A percentile compares a stretch with the other conserved stretches of the same genome.
These are phyloP conservation scores for Kwoniella botswanensis DNA, from an alignment of 768 basidiomycete genomes.

Conservation along the genomic window DNA sequence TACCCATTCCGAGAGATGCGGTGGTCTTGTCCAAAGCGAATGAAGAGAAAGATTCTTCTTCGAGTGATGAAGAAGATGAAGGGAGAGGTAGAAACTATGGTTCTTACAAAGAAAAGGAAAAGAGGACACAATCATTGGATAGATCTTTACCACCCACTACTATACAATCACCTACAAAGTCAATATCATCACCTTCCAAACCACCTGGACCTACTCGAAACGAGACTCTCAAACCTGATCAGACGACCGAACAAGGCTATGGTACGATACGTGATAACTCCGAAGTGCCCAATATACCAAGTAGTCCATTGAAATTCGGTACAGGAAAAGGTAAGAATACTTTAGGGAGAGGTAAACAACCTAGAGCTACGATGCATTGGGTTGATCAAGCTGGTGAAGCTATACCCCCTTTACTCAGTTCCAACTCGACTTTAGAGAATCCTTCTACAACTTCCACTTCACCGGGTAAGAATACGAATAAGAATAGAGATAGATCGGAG, in stretches of 20 bases:
- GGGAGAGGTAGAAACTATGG: slow-evolving; percentile 20
- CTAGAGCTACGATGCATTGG: slow-evolving; percentile 47
- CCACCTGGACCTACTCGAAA: background rate
- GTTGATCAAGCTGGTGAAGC: slow-evolving; percentile 18
- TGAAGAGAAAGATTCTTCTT: slow-evolving; percentile 34
- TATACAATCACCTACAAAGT: background rate
- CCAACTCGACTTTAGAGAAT: background rate
- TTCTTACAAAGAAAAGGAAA: background rate
- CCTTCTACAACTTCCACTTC: background rate
- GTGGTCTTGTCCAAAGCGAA: slow-evolving; percentile 30
- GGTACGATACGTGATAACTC: background rate
- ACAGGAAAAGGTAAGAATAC: slow-evolving; percentile 28
- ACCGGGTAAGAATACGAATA: background rate
- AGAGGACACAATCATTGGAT: slow-evolving; percentile 37
- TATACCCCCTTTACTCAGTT: slow-evolving; percentile 15
- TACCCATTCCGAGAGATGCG: slow-evolving; percentile 62
- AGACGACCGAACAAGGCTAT: background rate
- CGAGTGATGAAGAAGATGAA: slow-evolving; percentile 31
- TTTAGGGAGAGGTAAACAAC: slow-evolving; percentile 43
- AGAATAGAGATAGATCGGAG: slow-evolving; percentile 23
- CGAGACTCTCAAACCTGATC: background rate
- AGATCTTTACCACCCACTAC: slow-evolving; percentile 22
- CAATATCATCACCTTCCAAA: slow-evolving; percentile 2
- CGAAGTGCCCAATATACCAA: background rate
- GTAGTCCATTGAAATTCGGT: slow-evolving; percentile 4